Conservation (phyloP, 495 filamentous ascomycete genomes). For the Hypoxylon fragiforme region DNA sequence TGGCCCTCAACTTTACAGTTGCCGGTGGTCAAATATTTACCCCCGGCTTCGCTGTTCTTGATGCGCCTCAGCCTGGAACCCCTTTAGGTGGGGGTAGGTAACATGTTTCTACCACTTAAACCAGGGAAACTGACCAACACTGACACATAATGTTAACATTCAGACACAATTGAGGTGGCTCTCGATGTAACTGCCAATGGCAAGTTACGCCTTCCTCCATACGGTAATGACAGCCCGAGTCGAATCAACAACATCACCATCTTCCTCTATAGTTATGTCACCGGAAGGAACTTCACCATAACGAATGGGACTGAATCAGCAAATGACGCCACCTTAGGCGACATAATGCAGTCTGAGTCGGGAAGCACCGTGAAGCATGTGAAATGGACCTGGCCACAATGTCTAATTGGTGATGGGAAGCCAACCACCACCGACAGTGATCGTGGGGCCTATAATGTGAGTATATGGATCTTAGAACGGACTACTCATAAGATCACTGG, state of each 20-base stretch:
- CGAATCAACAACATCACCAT: constrained; percentile 65
- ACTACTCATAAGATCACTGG: no score
- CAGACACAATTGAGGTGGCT: constrained; percentile 65
- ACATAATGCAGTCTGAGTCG: constrained; percentile 62
- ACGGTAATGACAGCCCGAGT: constrained; percentile 50
- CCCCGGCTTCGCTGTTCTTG: constrained; percentile 63
- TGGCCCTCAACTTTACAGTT: constrained; percentile 52
- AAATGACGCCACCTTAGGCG: constrained; percentile 59
- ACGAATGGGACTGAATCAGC: constrained; percentile 63
- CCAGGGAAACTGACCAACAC: no score
- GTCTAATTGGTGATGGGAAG: constrained; percentile 61
- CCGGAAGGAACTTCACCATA: constrained; percentile 67
- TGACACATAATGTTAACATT: no score
- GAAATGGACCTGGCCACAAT: constrained; percentile 68
- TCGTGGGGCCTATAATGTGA: constrained; percentile 55
- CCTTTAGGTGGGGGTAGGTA: constrained; percentile 68
- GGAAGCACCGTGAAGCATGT: constrained; percentile 71
- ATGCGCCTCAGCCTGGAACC: constrained; percentile 68
- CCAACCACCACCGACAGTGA: constrained; percentile 37
- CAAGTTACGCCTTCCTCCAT: constrained; percentile 60
- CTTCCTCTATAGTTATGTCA: constrained; percentile 64
- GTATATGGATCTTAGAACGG: constrained; percentile 15
- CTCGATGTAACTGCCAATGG: constrained; percentile 69
- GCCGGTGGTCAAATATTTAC: constrained; percentile 66
- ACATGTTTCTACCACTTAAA: constrained; percentile 31